These are phyloP conservation scores for Septoria linicola DNA, from an alignment of 2,329 filamentous ascomycete species.

Conservation along the genomic window DNA sequence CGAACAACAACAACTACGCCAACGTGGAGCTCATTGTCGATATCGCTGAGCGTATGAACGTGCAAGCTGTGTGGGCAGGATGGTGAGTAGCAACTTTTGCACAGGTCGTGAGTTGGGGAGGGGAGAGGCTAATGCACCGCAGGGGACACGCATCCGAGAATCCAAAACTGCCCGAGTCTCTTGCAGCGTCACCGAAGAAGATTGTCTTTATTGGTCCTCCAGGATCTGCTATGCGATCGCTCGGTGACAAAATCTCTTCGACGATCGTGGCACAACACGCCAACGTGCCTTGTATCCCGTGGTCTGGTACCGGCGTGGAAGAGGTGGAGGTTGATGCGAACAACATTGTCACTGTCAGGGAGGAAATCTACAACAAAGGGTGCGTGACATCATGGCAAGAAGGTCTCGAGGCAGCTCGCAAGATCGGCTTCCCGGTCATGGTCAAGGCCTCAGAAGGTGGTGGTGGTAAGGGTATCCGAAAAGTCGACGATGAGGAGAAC, in stretches of 20 bases:
- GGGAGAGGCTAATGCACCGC: slow-evolving; percentile 28
- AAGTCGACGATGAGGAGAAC: slow-evolving; percentile 79
- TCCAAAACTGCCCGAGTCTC: slow-evolving; percentile 91
- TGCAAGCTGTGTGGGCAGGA: slow-evolving; percentile 98
- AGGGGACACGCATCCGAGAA: slow-evolving; percentile 99
- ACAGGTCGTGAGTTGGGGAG: slow-evolving; percentile 1
- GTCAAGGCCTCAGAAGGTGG: slow-evolving; percentile 99
- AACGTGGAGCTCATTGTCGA: slow-evolving; percentile 99
- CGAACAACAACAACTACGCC: slow-evolving; percentile 99
- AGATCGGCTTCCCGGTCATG: slow-evolving; percentile 99
- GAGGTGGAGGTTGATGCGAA: slow-evolving; percentile 73
- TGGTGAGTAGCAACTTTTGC: slow-evolving; percentile 61
- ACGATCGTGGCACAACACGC: slow-evolving; percentile 99
- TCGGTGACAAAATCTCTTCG: slow-evolving; percentile 99
- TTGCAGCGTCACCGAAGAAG: slow-evolving; percentile 95
- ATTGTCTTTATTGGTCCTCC: slow-evolving; percentile 99
- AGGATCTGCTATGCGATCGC: slow-evolving; percentile 95
- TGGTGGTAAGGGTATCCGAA: slow-evolving; percentile 98
- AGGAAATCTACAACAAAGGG: slow-evolving; percentile 81
- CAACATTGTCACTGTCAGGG: slow-evolving; percentile 88
- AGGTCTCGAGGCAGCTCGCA: slow-evolving; percentile 78
- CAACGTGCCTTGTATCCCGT: slow-evolving; percentile 95
- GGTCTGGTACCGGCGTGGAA: slow-evolving; percentile 92
- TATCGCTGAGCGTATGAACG: slow-evolving; percentile 95
- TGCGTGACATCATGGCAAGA: slow-evolving; percentile 89